Conservation (phyloP, 148 eudicot species). For the Pouteria glomerata region DNA sequence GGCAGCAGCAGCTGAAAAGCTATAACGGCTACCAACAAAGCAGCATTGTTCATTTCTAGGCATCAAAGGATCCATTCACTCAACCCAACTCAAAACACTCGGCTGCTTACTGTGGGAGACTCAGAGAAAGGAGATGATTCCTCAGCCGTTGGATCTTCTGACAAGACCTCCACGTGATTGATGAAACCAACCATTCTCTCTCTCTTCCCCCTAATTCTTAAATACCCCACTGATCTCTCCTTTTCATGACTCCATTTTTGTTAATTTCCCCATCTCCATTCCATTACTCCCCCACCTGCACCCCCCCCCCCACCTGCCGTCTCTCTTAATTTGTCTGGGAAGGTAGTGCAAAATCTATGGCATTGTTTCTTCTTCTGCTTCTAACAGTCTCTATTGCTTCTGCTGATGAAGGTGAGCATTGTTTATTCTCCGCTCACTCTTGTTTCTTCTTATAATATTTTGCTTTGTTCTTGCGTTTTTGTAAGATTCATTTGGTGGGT, state of each 20-base stretch:
- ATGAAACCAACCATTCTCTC: slow-evolving; percentile 10
- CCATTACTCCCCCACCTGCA: not conserved
- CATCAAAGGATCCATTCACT: not conserved
- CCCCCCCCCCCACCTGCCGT: not conserved
- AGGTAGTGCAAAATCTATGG: slow-evolving; percentile 15
- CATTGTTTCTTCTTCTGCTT: slow-evolving; percentile 25
- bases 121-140: slow-evolving; percentile 10
- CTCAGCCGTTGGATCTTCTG: slow-evolving; percentile 34
- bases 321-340: not conserved
- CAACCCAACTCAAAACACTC: not conserved
- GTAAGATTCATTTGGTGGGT: slow-evolving; percentile 2
- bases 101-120: not conserved
- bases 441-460: not conserved
- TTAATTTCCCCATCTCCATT: not conserved
- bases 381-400: slow-evolving; percentile 25
- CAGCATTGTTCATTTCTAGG: slow-evolving; percentile 12
- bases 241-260: not conserved
- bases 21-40: slow-evolving; percentile 43
- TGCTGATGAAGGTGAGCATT: slow-evolving; percentile 36
- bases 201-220: slow-evolving; percentile 11
- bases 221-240: slow-evolving; percentile 10
- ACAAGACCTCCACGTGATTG: slow-evolving; percentile 24
- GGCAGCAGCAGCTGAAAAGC: slow-evolving; percentile 7
- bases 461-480: not conserved
- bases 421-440: not conserved